phyloP scores from a whole-genome alignment of 768 basidiomycete species.

The Tremella yokohamensis region DNA sequence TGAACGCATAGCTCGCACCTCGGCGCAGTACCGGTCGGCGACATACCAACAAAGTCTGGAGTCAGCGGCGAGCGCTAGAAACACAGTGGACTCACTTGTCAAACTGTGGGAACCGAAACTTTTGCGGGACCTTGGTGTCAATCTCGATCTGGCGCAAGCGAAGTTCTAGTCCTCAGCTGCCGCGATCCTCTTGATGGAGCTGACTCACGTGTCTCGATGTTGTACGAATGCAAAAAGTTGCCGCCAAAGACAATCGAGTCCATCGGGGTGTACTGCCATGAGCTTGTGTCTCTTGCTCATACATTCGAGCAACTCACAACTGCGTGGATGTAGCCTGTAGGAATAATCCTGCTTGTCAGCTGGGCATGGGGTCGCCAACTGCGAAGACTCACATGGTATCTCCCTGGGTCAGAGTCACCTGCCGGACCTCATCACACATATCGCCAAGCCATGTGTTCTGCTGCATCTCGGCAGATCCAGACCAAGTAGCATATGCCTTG shows the following conservation, averaged over 20 bases:
- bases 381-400: conserved; percentile 45
- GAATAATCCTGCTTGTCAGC: conserved; percentile 62
- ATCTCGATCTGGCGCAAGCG: conserved; percentile 87
- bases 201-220: conserved; percentile 75
- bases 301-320: conserved; percentile 61
- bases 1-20: conserved; percentile 54
- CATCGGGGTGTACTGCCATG: conserved; percentile 71
- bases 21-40: conserved; percentile 72
- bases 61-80: neutral
- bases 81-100: conserved; percentile 57
- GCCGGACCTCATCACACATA: conserved; percentile 81
- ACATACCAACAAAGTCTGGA: conserved; percentile 84
- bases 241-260: conserved; percentile 96
- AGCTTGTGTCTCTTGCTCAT: neutral
- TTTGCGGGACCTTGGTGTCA: conserved; percentile 84
- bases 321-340: conserved; percentile 96
- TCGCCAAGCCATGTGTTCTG: conserved; percentile 87
- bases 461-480: conserved; percentile 80
- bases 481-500: conserved; percentile 81
- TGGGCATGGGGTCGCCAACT: neutral
- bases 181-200: neutral
- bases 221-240: conserved; percentile 89
- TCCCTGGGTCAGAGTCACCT: conserved; percentile 51
- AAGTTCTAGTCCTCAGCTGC: conserved; percentile 61
- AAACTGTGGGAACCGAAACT: conserved; percentile 82